Conservation (phyloP, 1,284 basidiomycete species). For the Tylopilus orsonianus region DNA sequence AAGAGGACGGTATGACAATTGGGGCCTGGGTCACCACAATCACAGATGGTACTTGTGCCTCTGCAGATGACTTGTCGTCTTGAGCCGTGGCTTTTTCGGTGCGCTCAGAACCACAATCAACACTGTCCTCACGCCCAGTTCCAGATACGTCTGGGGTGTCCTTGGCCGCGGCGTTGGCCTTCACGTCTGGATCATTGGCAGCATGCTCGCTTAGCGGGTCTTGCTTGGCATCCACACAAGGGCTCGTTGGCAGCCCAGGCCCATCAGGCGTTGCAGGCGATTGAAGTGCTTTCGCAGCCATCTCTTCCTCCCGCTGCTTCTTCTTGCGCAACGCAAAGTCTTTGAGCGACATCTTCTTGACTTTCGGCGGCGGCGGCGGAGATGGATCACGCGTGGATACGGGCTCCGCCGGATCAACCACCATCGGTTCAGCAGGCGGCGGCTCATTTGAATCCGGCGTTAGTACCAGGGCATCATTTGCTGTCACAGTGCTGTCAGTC, state of each 20-base stretch:
- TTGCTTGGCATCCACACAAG: slow-evolving; percentile 15
- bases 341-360: slow-evolving; percentile 49
- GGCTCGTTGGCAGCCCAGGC: slow-evolving; percentile 21
- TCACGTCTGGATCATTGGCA: slow-evolving; percentile 12
- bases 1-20: not conserved
- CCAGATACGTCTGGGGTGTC: not conserved
- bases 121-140: not conserved
- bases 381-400: slow-evolving; percentile 19
- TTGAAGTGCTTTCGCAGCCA: slow-evolving; percentile 28
- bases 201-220: slow-evolving; percentile 13
- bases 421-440: slow-evolving; percentile 10
- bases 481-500: not conserved
- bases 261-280: slow-evolving; percentile 26
- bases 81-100: not conserved
- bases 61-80: not conserved
- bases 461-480: not conserved
- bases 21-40: not conserved
- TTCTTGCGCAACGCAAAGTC: slow-evolving; percentile 50
- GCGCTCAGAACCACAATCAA: not conserved
- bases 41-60: not conserved
- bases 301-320: slow-evolving; percentile 43
- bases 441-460: slow-evolving; percentile 4
- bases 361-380: slow-evolving; percentile 38
- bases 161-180: slow-evolving; percentile 7
- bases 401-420: slow-evolving; percentile 4